Evolutionary conservation across 331 rosid species (phyloP).

Genomic region (Erythrophleum ivorense): DNA sequence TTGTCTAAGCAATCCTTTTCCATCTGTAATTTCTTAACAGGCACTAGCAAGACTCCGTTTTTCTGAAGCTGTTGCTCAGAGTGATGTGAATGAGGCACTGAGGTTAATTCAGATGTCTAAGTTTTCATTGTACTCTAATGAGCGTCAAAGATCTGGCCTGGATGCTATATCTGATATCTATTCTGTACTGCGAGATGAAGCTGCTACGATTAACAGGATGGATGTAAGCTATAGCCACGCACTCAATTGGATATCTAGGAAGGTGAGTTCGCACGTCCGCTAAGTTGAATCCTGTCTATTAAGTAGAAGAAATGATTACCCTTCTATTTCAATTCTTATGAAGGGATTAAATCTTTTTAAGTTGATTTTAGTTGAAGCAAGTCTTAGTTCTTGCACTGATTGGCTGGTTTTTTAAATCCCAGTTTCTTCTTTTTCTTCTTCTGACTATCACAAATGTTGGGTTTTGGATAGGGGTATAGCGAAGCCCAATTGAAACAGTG

Average conservation of each 20-base stretch:
- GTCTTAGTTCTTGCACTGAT: too few species aligned
- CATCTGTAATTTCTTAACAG: slow-evolving; percentile 47
- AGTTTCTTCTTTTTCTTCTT: too few species aligned
- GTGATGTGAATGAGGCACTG: slow-evolving; percentile 95
- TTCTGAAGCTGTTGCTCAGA: slow-evolving; percentile 88
- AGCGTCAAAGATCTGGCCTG: slow-evolving; percentile 92
- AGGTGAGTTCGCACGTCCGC: slow-evolving; percentile 55
- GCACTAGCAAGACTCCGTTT: slow-evolving; percentile 94
- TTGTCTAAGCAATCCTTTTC: too few species aligned
- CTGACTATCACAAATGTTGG: too few species aligned
- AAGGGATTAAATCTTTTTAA: too few species aligned
- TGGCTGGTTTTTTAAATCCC: too few species aligned
- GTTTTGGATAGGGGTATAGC: slow-evolving; percentile 78
- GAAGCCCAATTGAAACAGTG: slow-evolving; percentile 96
- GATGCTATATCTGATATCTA: slow-evolving; percentile 96
- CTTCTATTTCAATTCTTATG: too few species aligned
- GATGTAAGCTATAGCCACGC: slow-evolving; percentile 92
- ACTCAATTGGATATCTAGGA: slow-evolving; percentile 94
- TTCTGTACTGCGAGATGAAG: slow-evolving; percentile 92
- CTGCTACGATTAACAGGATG: slow-evolving; percentile 72
- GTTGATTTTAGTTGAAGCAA: too few species aligned
- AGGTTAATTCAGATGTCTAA: slow-evolving; percentile 99
- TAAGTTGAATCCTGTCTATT: slow-evolving; percentile 16
- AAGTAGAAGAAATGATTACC: too few species aligned
- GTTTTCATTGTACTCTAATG: slow-evolving; percentile 92